Conservation (phyloP, 2,329 filamentous ascomycete genomes). For the Aspergillus floridensis region DNA sequence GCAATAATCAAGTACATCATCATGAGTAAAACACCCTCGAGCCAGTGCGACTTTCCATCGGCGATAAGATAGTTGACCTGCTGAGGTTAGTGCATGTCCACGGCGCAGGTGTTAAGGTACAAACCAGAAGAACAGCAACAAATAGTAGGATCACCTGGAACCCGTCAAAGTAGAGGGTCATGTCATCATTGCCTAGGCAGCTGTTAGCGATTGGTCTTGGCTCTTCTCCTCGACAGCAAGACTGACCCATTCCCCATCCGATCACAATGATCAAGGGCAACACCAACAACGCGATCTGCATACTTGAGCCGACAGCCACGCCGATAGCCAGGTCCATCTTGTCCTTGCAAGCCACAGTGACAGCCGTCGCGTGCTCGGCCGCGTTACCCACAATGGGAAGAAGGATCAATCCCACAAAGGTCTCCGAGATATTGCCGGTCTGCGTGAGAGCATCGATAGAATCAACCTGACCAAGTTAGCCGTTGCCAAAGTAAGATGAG, state of each 20-base stretch:
- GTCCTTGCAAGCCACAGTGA: conserved; percentile 62
- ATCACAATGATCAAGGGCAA: conserved; percentile 60
- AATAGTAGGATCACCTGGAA: conserved; percentile 76
- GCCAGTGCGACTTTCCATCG: conserved; percentile 58
- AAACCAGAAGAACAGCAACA: conserved; percentile 49
- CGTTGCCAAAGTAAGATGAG: not conserved
- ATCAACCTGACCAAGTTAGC: conserved; percentile 37
- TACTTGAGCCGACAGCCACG: conserved; percentile 63
- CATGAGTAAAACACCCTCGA: conserved; percentile 61
- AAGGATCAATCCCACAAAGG: conserved; percentile 63
- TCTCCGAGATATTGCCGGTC: conserved; percentile 51
- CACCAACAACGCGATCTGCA: conserved; percentile 64
- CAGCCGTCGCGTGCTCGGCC: conserved; percentile 64
- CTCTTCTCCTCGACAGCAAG: not conserved
- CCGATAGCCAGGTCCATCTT: conserved; percentile 68
- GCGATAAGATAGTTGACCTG: conserved; percentile 63
- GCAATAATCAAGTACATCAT: conserved; percentile 62
- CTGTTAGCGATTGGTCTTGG: conserved; percentile 6
- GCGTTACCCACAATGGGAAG: conserved; percentile 66
- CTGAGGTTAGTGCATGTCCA: conserved; percentile 7
- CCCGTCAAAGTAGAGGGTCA: conserved; percentile 80
- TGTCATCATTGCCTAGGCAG: conserved; percentile 49
- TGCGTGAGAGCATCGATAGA: conserved; percentile 56
- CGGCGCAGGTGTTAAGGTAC: conserved; percentile 3
- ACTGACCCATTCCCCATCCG: conserved; percentile 56